phyloP scores from a whole-genome alignment of 2,329 filamentous ascomycete species.

The Beauveria caledonica region DNA sequence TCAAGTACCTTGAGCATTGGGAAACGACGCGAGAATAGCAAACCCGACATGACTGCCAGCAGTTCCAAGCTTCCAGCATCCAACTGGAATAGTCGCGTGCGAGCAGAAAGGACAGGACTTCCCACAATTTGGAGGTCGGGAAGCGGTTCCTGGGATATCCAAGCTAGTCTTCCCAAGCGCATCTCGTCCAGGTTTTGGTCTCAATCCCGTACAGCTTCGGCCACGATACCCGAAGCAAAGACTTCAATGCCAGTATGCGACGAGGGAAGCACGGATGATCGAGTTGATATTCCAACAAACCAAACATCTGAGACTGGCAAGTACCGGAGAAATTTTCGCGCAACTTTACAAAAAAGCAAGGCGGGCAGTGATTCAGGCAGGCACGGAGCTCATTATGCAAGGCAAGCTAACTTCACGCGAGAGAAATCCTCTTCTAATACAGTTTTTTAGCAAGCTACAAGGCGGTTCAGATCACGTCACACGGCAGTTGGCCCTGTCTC shows the following conservation, averaged over 20 bases:
- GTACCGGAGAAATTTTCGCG: neutral
- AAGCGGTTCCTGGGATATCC: neutral
- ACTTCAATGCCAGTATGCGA: neutral
- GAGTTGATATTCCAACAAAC: neutral
- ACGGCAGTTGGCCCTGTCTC: neutral
- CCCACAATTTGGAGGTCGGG: neutral
- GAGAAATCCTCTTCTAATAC: neutral
- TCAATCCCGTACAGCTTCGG: neutral
- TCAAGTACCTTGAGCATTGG: neutral
- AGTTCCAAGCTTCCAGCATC: neutral
- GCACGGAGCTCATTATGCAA: neutral
- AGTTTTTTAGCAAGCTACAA: neutral
- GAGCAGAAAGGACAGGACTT: neutral
- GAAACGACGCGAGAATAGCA: neutral
- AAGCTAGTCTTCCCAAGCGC: neutral
- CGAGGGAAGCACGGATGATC: neutral
- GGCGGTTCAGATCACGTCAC: neutral
- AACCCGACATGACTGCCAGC: neutral
- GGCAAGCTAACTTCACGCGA: neutral
- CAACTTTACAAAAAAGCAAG: neutral
- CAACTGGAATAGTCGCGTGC: neutral
- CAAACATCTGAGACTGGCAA: too few species aligned
- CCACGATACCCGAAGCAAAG: neutral
- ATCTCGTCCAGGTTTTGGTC: conserved; percentile 1
- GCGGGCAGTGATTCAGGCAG: neutral